These are phyloP conservation scores for Picea engelmannii DNA, from an alignment of 83 land plant genomes.

Conservation along the genomic window DNA sequence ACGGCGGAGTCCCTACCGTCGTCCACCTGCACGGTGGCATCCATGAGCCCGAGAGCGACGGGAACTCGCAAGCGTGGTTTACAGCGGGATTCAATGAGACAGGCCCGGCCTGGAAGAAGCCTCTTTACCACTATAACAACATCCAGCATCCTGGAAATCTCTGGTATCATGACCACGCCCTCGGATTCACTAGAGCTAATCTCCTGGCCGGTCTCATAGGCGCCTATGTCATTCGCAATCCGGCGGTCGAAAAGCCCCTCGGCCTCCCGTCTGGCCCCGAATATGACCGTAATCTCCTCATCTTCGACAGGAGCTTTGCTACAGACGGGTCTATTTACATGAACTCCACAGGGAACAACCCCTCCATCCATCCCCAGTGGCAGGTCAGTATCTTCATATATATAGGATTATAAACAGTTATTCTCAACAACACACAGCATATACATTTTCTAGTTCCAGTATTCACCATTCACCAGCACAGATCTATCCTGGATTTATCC, in stretches of 20 bases:
- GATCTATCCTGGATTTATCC: too few relatives aligned
- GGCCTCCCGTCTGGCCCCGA: constrained; percentile 22
- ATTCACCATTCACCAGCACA: too few relatives aligned
- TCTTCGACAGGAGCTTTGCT: constrained; percentile 66
- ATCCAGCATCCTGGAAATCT: constrained; percentile 24
- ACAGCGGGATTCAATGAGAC: constrained; percentile 23
- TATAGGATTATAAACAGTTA: not conserved
- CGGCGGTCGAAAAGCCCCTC: constrained; percentile 16
- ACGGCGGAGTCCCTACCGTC: constrained; percentile 31
- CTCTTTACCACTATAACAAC: constrained; percentile 17
- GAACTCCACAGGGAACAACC: constrained; percentile 72
- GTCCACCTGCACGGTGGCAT: constrained; percentile 33
- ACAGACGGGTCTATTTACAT: constrained; percentile 72
- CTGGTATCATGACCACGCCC: constrained; percentile 39
- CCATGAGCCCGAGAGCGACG: constrained; percentile 30
- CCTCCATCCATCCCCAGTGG: constrained; percentile 89
- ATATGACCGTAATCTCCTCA: constrained; percentile 58
- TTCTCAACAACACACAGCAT: not conserved
- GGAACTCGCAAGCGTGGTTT: constrained; percentile 26
- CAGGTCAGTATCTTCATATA: constrained; percentile 16
- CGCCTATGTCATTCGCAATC: constrained; percentile 22
- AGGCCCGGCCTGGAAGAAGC: constrained; percentile 26
- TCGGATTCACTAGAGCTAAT: constrained; percentile 34
- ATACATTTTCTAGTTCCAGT: too few relatives aligned
- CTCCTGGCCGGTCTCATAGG: constrained; percentile 34